These are phyloP conservation scores for Neurospora crassa DNA, from an alignment of 2,329 filamentous ascomycete genomes.

Conservation along the genomic window DNA sequence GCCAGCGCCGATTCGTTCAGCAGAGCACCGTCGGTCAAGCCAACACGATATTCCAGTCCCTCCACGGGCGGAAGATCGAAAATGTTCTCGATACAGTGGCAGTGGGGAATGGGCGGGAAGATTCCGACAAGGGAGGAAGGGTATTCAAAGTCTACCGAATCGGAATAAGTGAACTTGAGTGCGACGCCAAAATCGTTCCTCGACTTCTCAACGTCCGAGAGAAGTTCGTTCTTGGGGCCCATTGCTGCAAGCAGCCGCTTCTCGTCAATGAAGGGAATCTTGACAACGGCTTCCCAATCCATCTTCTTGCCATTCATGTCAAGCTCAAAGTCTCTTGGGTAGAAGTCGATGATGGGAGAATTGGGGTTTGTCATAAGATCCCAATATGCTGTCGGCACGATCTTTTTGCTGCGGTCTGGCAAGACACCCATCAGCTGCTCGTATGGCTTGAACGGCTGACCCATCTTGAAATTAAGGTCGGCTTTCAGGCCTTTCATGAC, in stretches of 20 bases:
- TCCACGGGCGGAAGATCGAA: constrained; percentile 92
- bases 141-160: constrained; percentile 70
- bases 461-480: constrained; percentile 84
- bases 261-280: constrained; percentile 98
- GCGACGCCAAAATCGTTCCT: constrained; percentile 89
- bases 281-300: constrained; percentile 99
- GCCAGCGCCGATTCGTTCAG: constrained; percentile 76
- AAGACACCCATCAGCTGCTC: constrained; percentile 98
- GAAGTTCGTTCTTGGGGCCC: constrained; percentile 67
- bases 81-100: constrained; percentile 89
- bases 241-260: constrained; percentile 76
- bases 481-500: constrained; percentile 80
- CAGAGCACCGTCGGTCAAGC: constrained; percentile 74
- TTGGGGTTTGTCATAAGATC: constrained; percentile 83
- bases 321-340: constrained; percentile 89
- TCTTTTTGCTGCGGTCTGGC: constrained; percentile 93
- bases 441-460: constrained; percentile 88
- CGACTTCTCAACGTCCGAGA: constrained; percentile 68
- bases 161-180: constrained; percentile 83
- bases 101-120: constrained; percentile 80
- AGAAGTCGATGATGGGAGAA: constrained; percentile 96
- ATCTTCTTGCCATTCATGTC: constrained; percentile 99
- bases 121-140: constrained; percentile 80
- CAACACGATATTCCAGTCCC: constrained; percentile 75
- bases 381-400: constrained; percentile 81